These are phyloP conservation scores for Tylopilus rubrobrunneus DNA, from an alignment of 768 basidiomycete genomes.

Conservation along the genomic window DNA sequence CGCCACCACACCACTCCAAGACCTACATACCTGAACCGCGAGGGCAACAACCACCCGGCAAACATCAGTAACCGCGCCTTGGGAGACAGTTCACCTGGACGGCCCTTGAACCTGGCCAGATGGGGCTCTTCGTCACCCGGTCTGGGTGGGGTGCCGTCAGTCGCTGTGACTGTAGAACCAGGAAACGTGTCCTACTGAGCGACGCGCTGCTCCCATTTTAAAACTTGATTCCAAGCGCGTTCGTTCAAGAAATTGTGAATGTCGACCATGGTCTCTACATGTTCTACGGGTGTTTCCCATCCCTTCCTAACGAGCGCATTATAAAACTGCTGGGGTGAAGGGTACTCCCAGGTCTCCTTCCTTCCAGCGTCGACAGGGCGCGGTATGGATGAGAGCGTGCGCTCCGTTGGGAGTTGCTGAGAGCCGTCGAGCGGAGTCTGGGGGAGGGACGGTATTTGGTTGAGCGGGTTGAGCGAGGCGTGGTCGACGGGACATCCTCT, in stretches of 20 bases:
- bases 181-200: constrained; percentile 19
- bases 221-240: constrained; percentile 91
- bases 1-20: neutral
- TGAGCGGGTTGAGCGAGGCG: constrained; percentile 58
- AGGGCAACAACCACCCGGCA: constrained; percentile 86
- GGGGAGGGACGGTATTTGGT: constrained; percentile 85
- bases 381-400: constrained; percentile 84
- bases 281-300: constrained; percentile 95
- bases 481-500: constrained; percentile 65
- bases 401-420: constrained; percentile 61
- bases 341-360: constrained; percentile 80
- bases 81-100: constrained; percentile 90
- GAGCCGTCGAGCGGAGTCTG: constrained; percentile 59
- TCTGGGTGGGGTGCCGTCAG: constrained; percentile 33
- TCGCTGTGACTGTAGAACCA: neutral
- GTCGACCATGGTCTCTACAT: constrained; percentile 94
- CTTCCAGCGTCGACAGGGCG: constrained; percentile 40
- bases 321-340: constrained; percentile 96
- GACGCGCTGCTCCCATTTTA: constrained; percentile 82
- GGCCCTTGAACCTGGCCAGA: constrained; percentile 81
- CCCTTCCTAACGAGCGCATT: constrained; percentile 96
- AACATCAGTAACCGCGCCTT: constrained; percentile 87
- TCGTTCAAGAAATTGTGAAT: constrained; percentile 99
- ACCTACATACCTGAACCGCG: constrained; percentile 75
- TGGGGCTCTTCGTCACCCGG: constrained; percentile 56